Base-by-base conservation (phyloP, 768 basidiomycete genomes). In the Suillus plorans region DNA sequence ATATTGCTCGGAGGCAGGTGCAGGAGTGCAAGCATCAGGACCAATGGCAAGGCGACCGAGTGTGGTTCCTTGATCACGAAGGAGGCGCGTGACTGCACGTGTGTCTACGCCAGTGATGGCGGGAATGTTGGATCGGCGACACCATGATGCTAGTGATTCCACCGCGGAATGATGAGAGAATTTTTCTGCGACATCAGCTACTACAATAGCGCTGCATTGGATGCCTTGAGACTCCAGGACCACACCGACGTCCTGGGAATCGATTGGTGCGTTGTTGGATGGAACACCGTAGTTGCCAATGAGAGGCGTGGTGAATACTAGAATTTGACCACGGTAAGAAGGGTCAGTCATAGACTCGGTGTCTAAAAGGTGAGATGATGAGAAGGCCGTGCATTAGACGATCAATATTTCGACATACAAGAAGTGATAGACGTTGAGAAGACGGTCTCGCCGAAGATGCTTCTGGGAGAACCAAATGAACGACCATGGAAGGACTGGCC, bases 301-400 rank as follows among this genome's bases (percentile, higher is more conserved):
- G 78, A 99, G 87, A 12, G 97, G 97, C 0, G 96, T 91, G 52
- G 97, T 99, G 81, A 99, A 99, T 64, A 99, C 97, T 68, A 99
- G 86, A 73, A 99, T 97, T 78, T 99, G 97, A 60, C 94, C 91
- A 41, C 94, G 92, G 78, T 99, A 99, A 9, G 97, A 99, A 8
- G 97, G 97, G 76, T 99, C 97, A 44, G 97, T 99, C 97, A 99
- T 98, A 9, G 95, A 97, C 79, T 99, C 97, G 56, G 97, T 99
- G 77, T 99, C 95, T 97, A 73, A n/a, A 47, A 34, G 22, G 65
- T 67, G 65, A 66, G 10, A 20, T 63, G 61, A 70, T 57, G 5
- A 53, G 52, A 50, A 67, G 63, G 62, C 61, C 47, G 66, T 61
- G 2, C 41, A 18, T 14, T 41, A 63, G 37, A 8, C 60, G 36